Base-by-base conservation (phyloP, 371 early-diverging fungal species). In the Apophysomyces ossiformis region DNA sequence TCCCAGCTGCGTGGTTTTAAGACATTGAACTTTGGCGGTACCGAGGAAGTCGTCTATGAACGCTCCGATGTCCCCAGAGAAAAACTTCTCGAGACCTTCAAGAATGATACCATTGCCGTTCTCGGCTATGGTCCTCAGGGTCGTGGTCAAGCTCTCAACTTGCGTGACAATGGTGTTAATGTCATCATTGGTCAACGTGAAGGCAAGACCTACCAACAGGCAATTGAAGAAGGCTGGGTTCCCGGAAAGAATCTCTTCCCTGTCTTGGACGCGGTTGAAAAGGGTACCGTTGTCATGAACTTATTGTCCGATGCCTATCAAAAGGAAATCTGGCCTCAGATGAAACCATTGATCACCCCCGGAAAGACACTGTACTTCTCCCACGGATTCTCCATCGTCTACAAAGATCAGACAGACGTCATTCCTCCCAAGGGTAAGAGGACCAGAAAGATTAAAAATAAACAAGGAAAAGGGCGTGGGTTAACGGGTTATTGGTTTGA, bases 71-170 rank as follows among this genome's bases (percentile, higher is more conserved):
- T 90, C 75, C 96, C 98, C 76, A 85, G 84, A 67, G 92, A 91
- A 70, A 96, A 96, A 90, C 87, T 96, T 62, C 86, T 88, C 47
- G 87, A 93, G 73, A 92, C 95, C 72, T 96, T 98, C 86, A 90
- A 88, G 82, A 85, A 96, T 70, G 97, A 98, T 76, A 93, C 93
- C 65, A 90, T 98, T 75, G 95, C 97, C 60, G 93, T 98, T 57
- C 90, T 98, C 72, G 98, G 98, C 67, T 98, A 98, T 83, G 98
- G 97, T 62, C 95, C 98, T 60, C 96, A 96, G 85, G 98, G 98
- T 68, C 94, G 93, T 83, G 96, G 95, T 69, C 98, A 98, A 85
- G 91, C 94, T 58, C 88, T 96, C 71, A 98, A 98, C 92, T 86
- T 94, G 77, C 93, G 95, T 69, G 98, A 98, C 88, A 95, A 98